Percentiles rank a stretch among this genome's conserved stretches.
phyloP scores from a whole-genome alignment of 257 asterid species.

The Scutellaria galericulata region DNA sequence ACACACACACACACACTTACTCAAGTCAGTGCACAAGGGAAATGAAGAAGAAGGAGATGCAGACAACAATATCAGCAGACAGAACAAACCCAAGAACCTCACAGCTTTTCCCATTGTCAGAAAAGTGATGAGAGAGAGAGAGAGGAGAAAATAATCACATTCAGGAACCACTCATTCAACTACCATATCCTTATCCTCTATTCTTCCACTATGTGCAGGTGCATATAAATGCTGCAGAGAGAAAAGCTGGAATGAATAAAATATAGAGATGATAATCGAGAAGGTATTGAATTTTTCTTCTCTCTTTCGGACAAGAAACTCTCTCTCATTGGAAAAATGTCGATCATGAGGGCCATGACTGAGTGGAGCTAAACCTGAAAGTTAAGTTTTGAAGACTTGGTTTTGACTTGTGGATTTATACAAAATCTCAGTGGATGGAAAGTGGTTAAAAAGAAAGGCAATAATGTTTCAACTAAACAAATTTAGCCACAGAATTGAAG shows the following conservation, averaged over 20 bases:
- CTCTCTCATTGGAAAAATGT: slow-evolving; percentile 35
- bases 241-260: slow-evolving; percentile 32
- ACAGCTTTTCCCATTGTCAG: slow-evolving; percentile 46
- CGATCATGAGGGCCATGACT: slow-evolving; percentile 24
- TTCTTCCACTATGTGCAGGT: slow-evolving; percentile 29
- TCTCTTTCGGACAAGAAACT: slow-evolving; percentile 31
- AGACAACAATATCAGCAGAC: slow-evolving; percentile 50
- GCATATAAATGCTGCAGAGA: slow-evolving; percentile 18
- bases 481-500: slow-evolving; percentile 22
- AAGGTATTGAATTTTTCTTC: slow-evolving; percentile 43
- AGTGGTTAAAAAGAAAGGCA: slow-evolving; percentile 50
- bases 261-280: slow-evolving; percentile 36
- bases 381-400: slow-evolving; percentile 37
- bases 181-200: slow-evolving; percentile 37
- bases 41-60: slow-evolving; percentile 60
- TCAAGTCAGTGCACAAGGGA: slow-evolving; percentile 73
- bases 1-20: slow-evolving; percentile 56
- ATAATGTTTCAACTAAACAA: slow-evolving; percentile 31
- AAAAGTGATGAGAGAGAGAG: slow-evolving; percentile 28
- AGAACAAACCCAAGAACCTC: slow-evolving; percentile 36
- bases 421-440: slow-evolving; percentile 66
- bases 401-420: slow-evolving; percentile 47
- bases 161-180: slow-evolving; percentile 21
- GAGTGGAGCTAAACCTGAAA: slow-evolving; percentile 47
- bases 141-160: slow-evolving; percentile 28